Conservation (phyloP, 805 yeast genomes). For the Lachancea fermentati region DNA sequence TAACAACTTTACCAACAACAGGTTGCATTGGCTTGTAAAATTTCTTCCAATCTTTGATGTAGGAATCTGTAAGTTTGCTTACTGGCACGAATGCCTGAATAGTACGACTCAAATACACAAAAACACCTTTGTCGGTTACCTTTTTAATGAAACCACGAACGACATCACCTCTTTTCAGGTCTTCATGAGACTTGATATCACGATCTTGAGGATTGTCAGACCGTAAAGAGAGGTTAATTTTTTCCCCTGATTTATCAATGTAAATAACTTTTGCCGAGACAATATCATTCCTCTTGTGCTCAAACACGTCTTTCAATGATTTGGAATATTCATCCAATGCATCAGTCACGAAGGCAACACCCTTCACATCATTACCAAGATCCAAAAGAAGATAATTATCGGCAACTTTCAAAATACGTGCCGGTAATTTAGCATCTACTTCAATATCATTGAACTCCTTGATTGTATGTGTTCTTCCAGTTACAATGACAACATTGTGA, state of each 20-base stretch:
- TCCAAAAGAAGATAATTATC: constrained; percentile 62
- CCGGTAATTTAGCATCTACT: constrained; percentile 54
- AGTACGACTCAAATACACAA: constrained; percentile 65
- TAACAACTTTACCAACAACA: constrained; percentile 66
- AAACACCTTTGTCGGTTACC: constrained; percentile 69
- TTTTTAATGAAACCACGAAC: constrained; percentile 78
- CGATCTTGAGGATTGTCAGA: constrained; percentile 45
- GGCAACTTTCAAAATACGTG: constrained; percentile 52
- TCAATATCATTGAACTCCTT: constrained; percentile 42
- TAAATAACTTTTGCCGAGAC: constrained; percentile 49
- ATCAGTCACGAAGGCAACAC: constrained; percentile 65
- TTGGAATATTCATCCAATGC: constrained; percentile 64
- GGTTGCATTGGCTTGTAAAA: constrained; percentile 63
- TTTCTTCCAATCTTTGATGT: constrained; percentile 82
- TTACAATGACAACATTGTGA: constrained; percentile 44
- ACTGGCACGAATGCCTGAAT: constrained; percentile 77
- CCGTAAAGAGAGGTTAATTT: constrained; percentile 61
- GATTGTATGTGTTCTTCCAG: constrained; percentile 43
- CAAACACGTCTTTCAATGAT: constrained; percentile 44
- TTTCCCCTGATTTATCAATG: constrained; percentile 38
- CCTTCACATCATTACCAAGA: constrained; percentile 52
- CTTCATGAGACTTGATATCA: constrained; percentile 42
- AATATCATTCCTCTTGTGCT: constrained; percentile 41
- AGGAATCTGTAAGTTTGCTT: constrained; percentile 74
- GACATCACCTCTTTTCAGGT: constrained; percentile 62